Evolutionary conservation across 495 filamentous ascomycete species (phyloP).

Genomic region (Aspergillus ostianus): DNA sequence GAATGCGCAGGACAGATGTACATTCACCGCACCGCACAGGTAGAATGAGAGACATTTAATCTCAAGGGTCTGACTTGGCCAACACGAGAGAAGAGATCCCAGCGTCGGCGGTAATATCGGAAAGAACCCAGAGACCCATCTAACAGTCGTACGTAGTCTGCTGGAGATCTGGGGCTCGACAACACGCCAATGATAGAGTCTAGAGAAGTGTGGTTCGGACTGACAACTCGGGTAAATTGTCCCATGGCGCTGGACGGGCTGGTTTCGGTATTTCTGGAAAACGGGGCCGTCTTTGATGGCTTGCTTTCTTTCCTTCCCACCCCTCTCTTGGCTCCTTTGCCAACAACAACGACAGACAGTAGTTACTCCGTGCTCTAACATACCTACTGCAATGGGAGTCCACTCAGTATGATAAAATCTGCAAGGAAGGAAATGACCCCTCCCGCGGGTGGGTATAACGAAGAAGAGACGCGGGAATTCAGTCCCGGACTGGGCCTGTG

Average conservation of each 20-base stretch:
- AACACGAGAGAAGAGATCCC: too few species aligned
- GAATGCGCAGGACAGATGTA: neutral
- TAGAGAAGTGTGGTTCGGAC: neutral
- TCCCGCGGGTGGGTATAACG: neutral
- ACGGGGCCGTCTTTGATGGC: neutral
- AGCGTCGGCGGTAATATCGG: neutral
- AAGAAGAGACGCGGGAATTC: neutral
- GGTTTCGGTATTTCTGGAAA: neutral
- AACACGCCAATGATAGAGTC: slow-evolving; percentile 5
- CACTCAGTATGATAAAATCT: slow-evolving; percentile 1
- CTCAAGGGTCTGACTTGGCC: too few species aligned
- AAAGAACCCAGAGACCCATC: neutral
- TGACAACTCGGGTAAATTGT: slow-evolving; percentile 4
- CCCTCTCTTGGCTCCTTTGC: neutral
- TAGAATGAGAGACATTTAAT: neutral
- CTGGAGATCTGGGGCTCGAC: neutral
- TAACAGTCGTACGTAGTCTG: neutral
- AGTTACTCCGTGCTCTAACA: neutral
- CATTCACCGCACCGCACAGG: neutral
- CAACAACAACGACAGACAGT: neutral
- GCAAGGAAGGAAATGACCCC: slow-evolving; percentile 3
- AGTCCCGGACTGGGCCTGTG: slow-evolving; percentile 3
- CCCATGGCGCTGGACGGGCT: neutral
- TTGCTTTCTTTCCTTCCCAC: neutral
- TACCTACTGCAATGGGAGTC: neutral